phyloP scores from a whole-genome alignment of 495 filamentous ascomycete species.

The Aspergillus heteromorphus region DNA sequence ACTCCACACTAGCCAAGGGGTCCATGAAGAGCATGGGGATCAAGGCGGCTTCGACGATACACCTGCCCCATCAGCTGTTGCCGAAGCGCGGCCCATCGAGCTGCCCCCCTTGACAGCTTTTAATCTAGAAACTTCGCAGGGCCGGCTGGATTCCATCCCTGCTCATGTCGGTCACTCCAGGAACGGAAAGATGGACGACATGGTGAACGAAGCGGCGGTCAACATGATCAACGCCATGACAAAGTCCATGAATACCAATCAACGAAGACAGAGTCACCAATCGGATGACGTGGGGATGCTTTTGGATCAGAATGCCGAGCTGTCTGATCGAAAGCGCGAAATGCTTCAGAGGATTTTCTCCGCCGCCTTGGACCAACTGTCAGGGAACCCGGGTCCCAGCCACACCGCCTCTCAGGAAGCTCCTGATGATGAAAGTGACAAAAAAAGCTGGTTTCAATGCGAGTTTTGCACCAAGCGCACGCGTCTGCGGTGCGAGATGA shows the following conservation, averaged over 20 bases:
- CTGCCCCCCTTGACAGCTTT: slow-evolving; percentile 7
- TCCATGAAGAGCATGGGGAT: slow-evolving; percentile 20
- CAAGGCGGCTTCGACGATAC: neutral
- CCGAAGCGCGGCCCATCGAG: slow-evolving; percentile 7
- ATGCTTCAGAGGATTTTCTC: slow-evolving; percentile 33
- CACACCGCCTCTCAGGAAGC: neutral
- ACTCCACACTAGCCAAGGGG: slow-evolving; percentile 1
- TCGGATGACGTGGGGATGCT: slow-evolving; percentile 24
- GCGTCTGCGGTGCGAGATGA: slow-evolving; percentile 62
- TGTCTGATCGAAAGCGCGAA: slow-evolving; percentile 30
- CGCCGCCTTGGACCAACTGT: slow-evolving; percentile 28
- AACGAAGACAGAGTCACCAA: slow-evolving; percentile 22
- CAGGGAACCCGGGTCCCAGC: slow-evolving; percentile 7
- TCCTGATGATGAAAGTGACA: slow-evolving; percentile 22
- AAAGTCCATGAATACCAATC: slow-evolving; percentile 31
- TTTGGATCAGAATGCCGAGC: slow-evolving; percentile 14
- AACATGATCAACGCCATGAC: slow-evolving; percentile 36
- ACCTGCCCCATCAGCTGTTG: neutral
- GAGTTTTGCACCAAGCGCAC: slow-evolving; percentile 50
- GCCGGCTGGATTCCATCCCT: slow-evolving; percentile 5
- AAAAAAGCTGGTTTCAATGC: slow-evolving; percentile 45
- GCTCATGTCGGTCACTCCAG: neutral
- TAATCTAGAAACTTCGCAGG: slow-evolving; percentile 8
- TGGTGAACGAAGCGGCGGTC: slow-evolving; percentile 28
- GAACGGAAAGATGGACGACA: slow-evolving; percentile 19